Evolutionary conservation across 1,284 basidiomycete genomes (phyloP).

Genomic region (Thecaphora thlaspeos): DNA sequence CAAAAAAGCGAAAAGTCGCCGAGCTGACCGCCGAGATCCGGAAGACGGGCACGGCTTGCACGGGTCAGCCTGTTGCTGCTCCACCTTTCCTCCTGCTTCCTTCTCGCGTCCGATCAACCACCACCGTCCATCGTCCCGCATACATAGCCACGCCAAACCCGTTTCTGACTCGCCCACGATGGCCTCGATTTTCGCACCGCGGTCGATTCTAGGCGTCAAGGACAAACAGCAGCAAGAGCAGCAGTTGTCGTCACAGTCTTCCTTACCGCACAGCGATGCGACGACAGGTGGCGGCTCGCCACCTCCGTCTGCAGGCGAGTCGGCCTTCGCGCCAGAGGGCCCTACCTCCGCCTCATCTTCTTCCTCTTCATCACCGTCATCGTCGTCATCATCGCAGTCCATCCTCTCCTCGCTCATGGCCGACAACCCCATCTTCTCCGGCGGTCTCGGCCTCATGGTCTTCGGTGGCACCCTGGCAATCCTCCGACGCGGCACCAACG

Average conservation of each 20-base stretch:
- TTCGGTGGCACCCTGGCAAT: conserved; percentile 50
- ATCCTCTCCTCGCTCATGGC: conserved; percentile 27
- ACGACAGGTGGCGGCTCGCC: no score
- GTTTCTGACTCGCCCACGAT: neutral
- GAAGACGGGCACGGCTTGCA: no score
- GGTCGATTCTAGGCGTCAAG: neutral
- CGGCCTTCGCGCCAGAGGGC: no score
- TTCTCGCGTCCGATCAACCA: no score
- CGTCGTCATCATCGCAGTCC: conserved; percentile 1
- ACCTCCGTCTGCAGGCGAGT: no score
- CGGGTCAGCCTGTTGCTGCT: no score
- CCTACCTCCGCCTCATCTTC: no score
- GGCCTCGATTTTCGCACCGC: conserved; percentile 2
- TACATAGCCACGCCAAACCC: no score
- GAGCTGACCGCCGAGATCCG: neutral
- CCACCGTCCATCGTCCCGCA: no score
- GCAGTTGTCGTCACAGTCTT: neutral
- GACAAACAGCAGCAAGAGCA: conserved; percentile 1
- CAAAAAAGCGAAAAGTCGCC: no score
- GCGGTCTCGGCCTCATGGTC: conserved; percentile 54
- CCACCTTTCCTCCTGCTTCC: no score
- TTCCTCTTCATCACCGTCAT: neutral
- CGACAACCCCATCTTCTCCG: conserved; percentile 53
- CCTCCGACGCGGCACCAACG: conserved; percentile 62
- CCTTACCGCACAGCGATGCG: no score